Conservation (phyloP, 1,139 yeast genomes). For the Lodderomyces oxycetoniae region DNA sequence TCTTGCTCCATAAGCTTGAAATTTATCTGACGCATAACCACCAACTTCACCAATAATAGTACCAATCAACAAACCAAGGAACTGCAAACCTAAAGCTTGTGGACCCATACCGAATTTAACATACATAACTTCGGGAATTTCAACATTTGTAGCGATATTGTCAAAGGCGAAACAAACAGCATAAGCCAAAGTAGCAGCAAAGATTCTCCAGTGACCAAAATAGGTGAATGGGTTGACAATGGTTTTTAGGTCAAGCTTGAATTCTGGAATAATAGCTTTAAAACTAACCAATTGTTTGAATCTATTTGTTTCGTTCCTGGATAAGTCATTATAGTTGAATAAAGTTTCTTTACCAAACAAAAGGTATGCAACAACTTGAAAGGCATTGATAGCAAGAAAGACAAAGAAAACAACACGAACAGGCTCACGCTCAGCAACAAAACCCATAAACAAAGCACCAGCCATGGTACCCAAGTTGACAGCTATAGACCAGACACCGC, state of each 20-base stretch:
- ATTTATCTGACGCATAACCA: slow-evolving; percentile 18
- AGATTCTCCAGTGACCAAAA: slow-evolving; percentile 11
- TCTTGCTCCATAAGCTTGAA: slow-evolving; percentile 14
- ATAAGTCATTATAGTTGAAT: slow-evolving; percentile 11
- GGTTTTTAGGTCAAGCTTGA: slow-evolving; percentile 7
- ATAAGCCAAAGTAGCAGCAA: slow-evolving; percentile 17
- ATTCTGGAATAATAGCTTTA: slow-evolving; percentile 9
- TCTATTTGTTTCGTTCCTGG: slow-evolving; percentile 11
- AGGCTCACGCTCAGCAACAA: slow-evolving; percentile 16
- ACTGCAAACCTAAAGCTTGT: slow-evolving; percentile 20
- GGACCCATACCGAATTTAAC: slow-evolving; percentile 16
- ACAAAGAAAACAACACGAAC: slow-evolving; percentile 16
- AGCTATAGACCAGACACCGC: slow-evolving; percentile 20
- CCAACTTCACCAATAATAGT: slow-evolving; percentile 19
- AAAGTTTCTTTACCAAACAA: slow-evolving; percentile 19
- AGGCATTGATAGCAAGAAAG: slow-evolving; percentile 16
- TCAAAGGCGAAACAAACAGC: slow-evolving; percentile 17
- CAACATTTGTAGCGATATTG: slow-evolving; percentile 21
- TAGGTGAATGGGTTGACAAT: slow-evolving; percentile 14
- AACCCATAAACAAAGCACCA: slow-evolving; percentile 21
- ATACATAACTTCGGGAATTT: slow-evolving; percentile 16
- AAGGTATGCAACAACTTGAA: slow-evolving; percentile 16
- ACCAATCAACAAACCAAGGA: slow-evolving; percentile 17
- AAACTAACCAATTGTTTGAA: slow-evolving; percentile 8
- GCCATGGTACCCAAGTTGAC: slow-evolving; percentile 19